phyloP scores from a whole-genome alignment of 129 eudicot genomes.

The Glebionis coronaria region DNA sequence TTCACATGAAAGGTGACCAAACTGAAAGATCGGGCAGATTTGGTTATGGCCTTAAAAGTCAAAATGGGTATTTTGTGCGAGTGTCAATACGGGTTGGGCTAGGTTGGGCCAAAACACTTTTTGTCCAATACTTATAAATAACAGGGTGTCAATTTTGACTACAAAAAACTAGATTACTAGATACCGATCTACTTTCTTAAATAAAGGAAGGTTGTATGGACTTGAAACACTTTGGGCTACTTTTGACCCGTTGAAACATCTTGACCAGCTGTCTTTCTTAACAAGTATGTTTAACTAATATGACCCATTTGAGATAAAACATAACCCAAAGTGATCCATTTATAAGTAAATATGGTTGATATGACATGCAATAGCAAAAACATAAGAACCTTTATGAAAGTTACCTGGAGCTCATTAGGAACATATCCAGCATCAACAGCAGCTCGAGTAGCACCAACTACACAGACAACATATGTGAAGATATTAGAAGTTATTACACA shows the following conservation, averaged over 20 bases:
- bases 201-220: background rate
- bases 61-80: too few relatives aligned
- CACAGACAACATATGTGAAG: conserved; percentile 7
- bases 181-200: too few relatives aligned
- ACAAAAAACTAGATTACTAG: too few relatives aligned
- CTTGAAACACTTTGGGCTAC: background rate
- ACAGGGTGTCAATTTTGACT: background rate
- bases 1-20: background rate
- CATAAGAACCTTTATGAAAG: background rate
- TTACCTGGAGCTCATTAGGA: conserved; percentile 96
- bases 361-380: too few relatives aligned
- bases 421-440: conserved; percentile 98
- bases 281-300: background rate
- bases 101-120: background rate
- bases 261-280: too few relatives aligned
- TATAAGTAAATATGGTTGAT: conserved; percentile 4
- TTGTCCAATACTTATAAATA: background rate
- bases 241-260: background rate
- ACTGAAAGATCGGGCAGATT: too few relatives aligned
- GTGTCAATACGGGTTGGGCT: background rate
- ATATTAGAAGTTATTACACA: background rate
- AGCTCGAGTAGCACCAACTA: conserved; percentile 99
- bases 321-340: background rate
- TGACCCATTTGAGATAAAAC: background rate
- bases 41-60: too few relatives aligned